A percentile compares a stretch with the other conserved stretches of the same genome.
phyloP scores from a whole-genome alignment of 2,329 filamentous ascomycete genomes.

The Microdochium bolleyi region DNA sequence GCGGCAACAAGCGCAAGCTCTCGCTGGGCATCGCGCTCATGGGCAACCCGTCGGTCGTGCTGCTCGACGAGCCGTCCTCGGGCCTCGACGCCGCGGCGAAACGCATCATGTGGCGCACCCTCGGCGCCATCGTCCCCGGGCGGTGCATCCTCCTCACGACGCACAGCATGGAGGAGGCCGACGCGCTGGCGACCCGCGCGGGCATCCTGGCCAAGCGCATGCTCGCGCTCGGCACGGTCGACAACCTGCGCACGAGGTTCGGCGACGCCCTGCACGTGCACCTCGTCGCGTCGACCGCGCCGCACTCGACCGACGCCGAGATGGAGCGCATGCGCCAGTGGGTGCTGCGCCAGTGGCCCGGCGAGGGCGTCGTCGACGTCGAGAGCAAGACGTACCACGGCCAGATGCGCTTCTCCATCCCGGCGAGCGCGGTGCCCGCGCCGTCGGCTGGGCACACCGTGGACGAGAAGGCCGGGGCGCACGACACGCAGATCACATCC shows the following conservation, averaged over 20 bases:
- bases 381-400: slow-evolving; percentile 75
- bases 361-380: slow-evolving; percentile 49
- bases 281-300: slow-evolving; percentile 66
- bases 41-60: slow-evolving; percentile 79
- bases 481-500: background rate
- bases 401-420: slow-evolving; percentile 77
- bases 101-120: slow-evolving; percentile 85
- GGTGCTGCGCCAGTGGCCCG: slow-evolving; percentile 51
- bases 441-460: slow-evolving; percentile 13
- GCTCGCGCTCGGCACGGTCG: slow-evolving; percentile 74
- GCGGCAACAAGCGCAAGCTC: slow-evolving; percentile 91
- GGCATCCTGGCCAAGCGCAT: slow-evolving; percentile 82
- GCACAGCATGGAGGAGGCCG: slow-evolving; percentile 92
- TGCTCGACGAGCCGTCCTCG: slow-evolving; percentile 83
- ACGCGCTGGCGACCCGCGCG: slow-evolving; percentile 73
- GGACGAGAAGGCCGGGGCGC: slow-evolving; percentile 15
- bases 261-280: slow-evolving; percentile 78
- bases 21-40: slow-evolving; percentile 84
- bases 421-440: slow-evolving; percentile 32
- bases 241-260: slow-evolving; percentile 64
- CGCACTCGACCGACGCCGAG: slow-evolving; percentile 61
- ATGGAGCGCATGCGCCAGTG: slow-evolving; percentile 60
- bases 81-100: slow-evolving; percentile 90
- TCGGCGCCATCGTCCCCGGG: slow-evolving; percentile 64
- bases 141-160: slow-evolving; percentile 84